Percentiles rank a stretch among this genome's conserved stretches.
These are phyloP conservation scores for Xylaria hypoxylon DNA, from an alignment of 2,329 filamentous ascomycete species.

Conservation along the genomic window DNA sequence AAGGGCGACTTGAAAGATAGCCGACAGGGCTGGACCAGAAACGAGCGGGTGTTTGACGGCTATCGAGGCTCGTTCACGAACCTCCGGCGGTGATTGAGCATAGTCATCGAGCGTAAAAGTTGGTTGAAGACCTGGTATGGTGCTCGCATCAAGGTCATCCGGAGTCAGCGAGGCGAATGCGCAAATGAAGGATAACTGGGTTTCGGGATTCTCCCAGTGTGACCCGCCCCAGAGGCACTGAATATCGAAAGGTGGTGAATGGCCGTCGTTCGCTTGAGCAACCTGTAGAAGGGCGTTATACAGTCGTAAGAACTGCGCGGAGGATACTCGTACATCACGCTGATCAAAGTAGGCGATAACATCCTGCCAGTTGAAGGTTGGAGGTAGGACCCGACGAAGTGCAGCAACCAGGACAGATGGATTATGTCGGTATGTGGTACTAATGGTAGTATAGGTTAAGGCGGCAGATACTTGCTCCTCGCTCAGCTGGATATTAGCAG, in stretches of 20 bases:
- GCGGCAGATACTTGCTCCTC: constrained; percentile 87
- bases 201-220: constrained; percentile 85
- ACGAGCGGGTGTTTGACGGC: constrained; percentile 88
- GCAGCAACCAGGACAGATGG: constrained; percentile 69
- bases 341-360: constrained; percentile 86
- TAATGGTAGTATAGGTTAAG: constrained; percentile 74
- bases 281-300: constrained; percentile 83
- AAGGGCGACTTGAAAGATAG: constrained; percentile 74
- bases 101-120: constrained; percentile 77
- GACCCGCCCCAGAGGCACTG: constrained; percentile 87
- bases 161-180: constrained; percentile 83
- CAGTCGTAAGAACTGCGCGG: constrained; percentile 82
- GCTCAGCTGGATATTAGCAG: constrained; percentile 70
- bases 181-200: constrained; percentile 92
- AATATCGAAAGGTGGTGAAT: constrained; percentile 76
- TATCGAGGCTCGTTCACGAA: constrained; percentile 64
- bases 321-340: constrained; percentile 78
- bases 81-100: constrained; percentile 59
- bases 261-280: constrained; percentile 65
- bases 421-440: constrained; percentile 65
- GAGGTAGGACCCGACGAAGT: constrained; percentile 70
- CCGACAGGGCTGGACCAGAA: constrained; percentile 83
- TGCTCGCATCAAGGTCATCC: constrained; percentile 82
- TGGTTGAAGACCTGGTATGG: constrained; percentile 82
- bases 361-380: constrained; percentile 75